phyloP scores from a whole-genome alignment of 2,329 filamentous ascomycete genomes.

The Epicoccum sorghinum region DNA sequence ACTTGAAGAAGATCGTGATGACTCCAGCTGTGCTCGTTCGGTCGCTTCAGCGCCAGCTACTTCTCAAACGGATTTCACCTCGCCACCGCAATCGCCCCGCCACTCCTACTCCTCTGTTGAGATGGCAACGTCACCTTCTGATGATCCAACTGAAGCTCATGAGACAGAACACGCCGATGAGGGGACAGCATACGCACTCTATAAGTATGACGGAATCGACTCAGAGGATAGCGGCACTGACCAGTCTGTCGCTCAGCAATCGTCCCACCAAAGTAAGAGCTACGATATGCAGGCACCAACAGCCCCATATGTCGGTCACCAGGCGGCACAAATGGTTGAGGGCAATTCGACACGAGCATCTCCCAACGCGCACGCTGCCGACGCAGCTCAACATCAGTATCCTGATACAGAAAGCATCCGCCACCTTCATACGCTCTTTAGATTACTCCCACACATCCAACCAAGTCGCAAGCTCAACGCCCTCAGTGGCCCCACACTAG shows the following conservation, averaged over 20 bases:
- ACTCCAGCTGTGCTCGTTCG: neutral
- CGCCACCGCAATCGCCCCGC: neutral
- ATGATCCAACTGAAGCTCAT: neutral
- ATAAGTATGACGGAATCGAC: neutral
- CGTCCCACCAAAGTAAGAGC: neutral
- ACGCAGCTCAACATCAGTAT: conserved; percentile 2
- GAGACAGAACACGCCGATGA: neutral
- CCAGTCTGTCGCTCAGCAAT: conserved; percentile 1
- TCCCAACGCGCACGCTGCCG: neutral
- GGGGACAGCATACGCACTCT: neutral
- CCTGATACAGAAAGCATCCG: conserved; percentile 29
- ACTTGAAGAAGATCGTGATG: neutral
- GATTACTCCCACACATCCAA: conserved; percentile 22
- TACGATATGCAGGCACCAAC: neutral
- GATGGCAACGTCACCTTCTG: neutral
- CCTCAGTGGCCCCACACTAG: conserved; percentile 9
- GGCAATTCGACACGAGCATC: neutral
- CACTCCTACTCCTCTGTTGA: neutral
- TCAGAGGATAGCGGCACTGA: conserved; percentile 1
- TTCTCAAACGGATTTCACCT: conserved; percentile 3
- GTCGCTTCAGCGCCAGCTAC: neutral
- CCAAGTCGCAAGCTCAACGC: conserved; percentile 20
- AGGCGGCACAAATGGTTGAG: neutral
- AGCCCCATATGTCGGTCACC: neutral
- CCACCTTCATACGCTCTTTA: conserved; percentile 22